A percentile compares a stretch with the other conserved stretches of the same genome.
These are phyloP conservation scores for Fomes fomentarius DNA, from an alignment of 1,284 basidiomycete genomes.

Conservation along the genomic window DNA sequence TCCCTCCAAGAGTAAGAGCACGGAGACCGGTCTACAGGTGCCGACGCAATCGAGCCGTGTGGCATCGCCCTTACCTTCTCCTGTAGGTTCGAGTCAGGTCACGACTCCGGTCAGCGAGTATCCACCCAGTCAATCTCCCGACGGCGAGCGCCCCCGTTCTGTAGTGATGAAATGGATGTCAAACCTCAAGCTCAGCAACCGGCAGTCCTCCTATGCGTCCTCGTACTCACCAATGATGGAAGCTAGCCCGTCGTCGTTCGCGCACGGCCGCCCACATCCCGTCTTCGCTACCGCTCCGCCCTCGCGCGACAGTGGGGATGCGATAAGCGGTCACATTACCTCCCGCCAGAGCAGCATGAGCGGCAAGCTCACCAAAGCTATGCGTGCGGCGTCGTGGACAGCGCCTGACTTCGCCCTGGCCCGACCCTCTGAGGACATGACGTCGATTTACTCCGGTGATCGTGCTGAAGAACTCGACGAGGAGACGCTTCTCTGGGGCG, in stretches of 20 bases:
- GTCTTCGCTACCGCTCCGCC: constrained; percentile 19
- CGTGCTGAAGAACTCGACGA: constrained; percentile 45
- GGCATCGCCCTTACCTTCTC: constrained; percentile 27
- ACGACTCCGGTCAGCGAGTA: constrained; percentile 24
- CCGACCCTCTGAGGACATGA: constrained; percentile 47
- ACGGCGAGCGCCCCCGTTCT: constrained; percentile 31
- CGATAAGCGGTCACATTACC: constrained; percentile 31
- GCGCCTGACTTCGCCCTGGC: constrained; percentile 42
- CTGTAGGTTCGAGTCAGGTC: constrained; percentile 20
- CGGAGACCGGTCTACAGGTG: constrained; percentile 24
- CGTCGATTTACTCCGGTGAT: constrained; percentile 55
- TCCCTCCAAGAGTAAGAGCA: constrained; percentile 22
- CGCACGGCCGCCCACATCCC: constrained; percentile 12
- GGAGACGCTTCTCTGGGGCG: constrained; percentile 53
- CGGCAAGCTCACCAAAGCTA: constrained; percentile 41
- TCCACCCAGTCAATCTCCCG: constrained; percentile 19
- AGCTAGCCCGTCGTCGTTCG: constrained; percentile 21
- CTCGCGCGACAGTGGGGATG: constrained; percentile 38
- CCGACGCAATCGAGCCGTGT: constrained; percentile 18
- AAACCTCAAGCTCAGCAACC: constrained; percentile 18
- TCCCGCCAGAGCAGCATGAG: constrained; percentile 33
- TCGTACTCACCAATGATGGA: constrained; percentile 20
- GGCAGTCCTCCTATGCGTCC: constrained; percentile 21
- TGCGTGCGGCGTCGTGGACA: constrained; percentile 68
- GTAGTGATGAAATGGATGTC: constrained; percentile 26